Conservation (phyloP, 257 asterid genomes). For the Fraxinus excelsior region DNA sequence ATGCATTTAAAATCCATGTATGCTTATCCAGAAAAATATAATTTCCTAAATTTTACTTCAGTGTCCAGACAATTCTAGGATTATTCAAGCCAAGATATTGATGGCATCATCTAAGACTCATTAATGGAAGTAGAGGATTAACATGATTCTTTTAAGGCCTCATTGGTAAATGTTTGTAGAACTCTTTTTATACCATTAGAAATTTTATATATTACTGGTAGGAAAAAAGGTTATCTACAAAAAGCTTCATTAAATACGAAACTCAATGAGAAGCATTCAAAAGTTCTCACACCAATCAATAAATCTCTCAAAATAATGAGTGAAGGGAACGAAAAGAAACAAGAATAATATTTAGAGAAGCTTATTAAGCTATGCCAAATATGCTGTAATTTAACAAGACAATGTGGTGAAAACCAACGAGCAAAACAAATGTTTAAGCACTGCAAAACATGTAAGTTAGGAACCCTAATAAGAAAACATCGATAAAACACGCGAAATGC, state of each 20-base stretch:
- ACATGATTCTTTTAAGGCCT: neutral
- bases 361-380: too few relatives aligned
- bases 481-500: neutral
- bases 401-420: neutral
- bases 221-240: neutral
- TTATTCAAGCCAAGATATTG: neutral
- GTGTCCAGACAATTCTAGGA: neutral
- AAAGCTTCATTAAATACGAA: neutral
- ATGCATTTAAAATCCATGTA: slow-evolving; percentile 16
- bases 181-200: too few relatives aligned
- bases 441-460: neutral
- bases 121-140: neutral
- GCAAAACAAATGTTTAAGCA: neutral
- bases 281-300: neutral
- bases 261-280: neutral
- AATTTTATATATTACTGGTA: neutral
- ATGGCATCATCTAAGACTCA: neutral
- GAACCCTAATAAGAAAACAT: neutral
- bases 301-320: neutral
- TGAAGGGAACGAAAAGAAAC: neutral
- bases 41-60: neutral
- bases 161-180: neutral
- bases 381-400: neutral
- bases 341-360: neutral
- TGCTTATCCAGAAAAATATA: neutral